Evolutionary conservation across 2,329 filamentous ascomycete species (phyloP), one percentile per base, ranked within the genome.

Genomic region (Huntiella omanensis): DNA sequence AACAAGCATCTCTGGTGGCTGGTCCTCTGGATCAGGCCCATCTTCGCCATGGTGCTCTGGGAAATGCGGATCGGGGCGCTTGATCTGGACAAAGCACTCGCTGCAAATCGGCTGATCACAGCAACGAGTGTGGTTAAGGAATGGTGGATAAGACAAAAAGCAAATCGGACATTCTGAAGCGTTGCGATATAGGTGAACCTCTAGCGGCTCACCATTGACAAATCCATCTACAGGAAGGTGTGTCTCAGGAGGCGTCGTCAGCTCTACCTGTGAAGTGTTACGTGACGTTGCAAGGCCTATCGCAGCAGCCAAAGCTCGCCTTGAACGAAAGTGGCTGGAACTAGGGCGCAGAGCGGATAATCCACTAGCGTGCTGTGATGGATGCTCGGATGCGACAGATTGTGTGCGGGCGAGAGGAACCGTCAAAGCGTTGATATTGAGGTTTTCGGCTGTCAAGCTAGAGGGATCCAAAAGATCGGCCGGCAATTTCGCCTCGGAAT

Each of bases 71-170:
- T 98, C 88, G 3, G 86, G 79, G 37, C 91, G 76, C 60, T 95
- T 96, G 59, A 98, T 98, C 60, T 98, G 91, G 3, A 98, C 91
- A 56, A 98, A 98, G 60, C 91, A 98, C 64, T 98, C 91, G 37
- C 87, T 96, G 63, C 91, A 98, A 52, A 98, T 96, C 4, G 83
- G 71, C 59, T 98, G 91, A 55, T 94, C 86, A 60, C 91, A 98
- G 59, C 91, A 98, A 53, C 91, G 72, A 0, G 91, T 98, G 53
- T 79, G 81, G 63, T 98, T 98, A 28, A 98, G 70, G 57, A 92
- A 92, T 3, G 86, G 86, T 0, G 91, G 91, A 54, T 96, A 98
- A 55, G 86, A 92, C 45, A 96, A 68, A 59, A 96, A 94, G 65
- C 91, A 98, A 51, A 98, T 94, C 4, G 91, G 88, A 56, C 91